Evolutionary conservation across 495 filamentous ascomycete species (phyloP), one percentile per base, ranked within the genome.

Genomic region (Cercophora sp.): DNA sequence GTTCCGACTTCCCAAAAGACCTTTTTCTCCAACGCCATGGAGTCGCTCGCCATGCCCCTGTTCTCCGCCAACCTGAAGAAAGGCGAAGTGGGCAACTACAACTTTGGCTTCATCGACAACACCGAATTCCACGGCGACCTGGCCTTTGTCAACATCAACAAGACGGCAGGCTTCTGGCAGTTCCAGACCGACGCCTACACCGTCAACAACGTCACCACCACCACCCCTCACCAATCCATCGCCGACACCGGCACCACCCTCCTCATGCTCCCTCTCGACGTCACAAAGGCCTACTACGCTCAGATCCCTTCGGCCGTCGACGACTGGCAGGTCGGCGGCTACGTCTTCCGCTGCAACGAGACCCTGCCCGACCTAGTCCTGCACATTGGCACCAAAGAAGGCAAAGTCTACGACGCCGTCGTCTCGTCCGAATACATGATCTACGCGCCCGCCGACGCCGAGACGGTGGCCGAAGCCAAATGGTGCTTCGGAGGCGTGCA

Each of bases 191-290:
- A 74, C 16, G 81, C 82, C 52, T 89, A 83, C 70, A 65, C 75
- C 27, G 64, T 89, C 49, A 59, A 51, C 52, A 51, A 36, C 57
- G 27, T 19, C 39, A 31, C 31, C 2, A 48, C 41, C 15, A 35
- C 52, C 0, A 15, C 54, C 25, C 50, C 59, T 0, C 69, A 70
- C 48, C 19, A 77, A 32, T 70, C 75, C 41, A 82, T 83, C 59
- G 74, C 72, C 39, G 84, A 86, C 55, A 79, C 75, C 2, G 89
- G 89, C 19, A 92, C 87, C 48, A 86, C 87, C 24, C 85, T 94
- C 11, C 63, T 89, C 43, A 72, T 88, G 56, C 74, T 92, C 16
- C 78, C 80, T 45, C 59, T 69, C 43, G 51, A 61, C 25, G 73
- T 88, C 58, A 79, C 84, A 51, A 57, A 65, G 1, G 78, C 71